Conservation (phyloP, 108 stramenopile species). For the Pseudonitzschia multistriata region DNA sequence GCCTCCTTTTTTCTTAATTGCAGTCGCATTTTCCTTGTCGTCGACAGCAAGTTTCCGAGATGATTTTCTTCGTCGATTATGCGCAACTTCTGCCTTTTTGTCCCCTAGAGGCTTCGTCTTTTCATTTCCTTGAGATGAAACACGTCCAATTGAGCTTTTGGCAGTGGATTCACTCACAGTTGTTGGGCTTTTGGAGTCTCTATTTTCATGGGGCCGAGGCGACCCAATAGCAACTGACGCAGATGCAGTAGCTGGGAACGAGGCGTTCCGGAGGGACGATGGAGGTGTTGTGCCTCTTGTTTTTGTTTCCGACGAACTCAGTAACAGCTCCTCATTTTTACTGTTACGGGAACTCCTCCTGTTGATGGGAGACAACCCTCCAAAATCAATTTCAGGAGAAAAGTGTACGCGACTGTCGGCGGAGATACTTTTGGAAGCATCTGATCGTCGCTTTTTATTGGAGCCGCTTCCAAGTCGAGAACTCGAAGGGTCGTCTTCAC, state of each 20-base stretch:
- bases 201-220: not conserved
- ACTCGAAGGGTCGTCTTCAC: not conserved
- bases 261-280: conserved; percentile 13
- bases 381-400: conserved; percentile 37
- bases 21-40: conserved; percentile 6
- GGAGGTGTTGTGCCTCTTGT: conserved; percentile 38
- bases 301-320: conserved; percentile 26
- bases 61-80: not conserved
- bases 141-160: not conserved
- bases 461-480: not conserved
- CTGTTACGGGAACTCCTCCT: not conserved
- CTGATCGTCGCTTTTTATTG: conserved; percentile 2
- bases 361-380: conserved; percentile 36
- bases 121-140: not conserved
- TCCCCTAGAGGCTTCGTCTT: conserved; percentile 7
- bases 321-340: not conserved
- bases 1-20: not conserved
- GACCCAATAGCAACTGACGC: conserved; percentile 3
- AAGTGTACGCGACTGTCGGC: conserved; percentile 27
- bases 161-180: conserved; percentile 1
- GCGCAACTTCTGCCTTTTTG: not conserved
- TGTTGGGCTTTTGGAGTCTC: conserved; percentile 5
- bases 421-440: not conserved
- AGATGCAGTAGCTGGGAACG: conserved; percentile 10
- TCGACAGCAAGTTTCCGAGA: not conserved